These are phyloP conservation scores for Larix kaempferi DNA, from an alignment of 75 land plant genomes.

Conservation along the genomic window DNA sequence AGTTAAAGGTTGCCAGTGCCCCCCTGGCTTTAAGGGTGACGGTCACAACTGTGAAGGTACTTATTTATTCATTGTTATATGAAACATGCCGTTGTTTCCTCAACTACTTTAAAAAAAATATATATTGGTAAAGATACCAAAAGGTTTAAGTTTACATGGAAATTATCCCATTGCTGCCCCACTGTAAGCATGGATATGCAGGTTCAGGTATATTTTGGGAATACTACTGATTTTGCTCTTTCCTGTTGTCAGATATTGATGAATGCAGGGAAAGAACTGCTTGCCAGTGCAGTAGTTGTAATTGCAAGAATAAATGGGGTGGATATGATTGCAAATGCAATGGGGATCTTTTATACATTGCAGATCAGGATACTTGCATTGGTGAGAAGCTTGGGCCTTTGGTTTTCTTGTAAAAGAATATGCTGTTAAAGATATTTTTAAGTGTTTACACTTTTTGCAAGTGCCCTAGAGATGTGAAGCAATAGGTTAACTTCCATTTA, in stretches of 20 bases:
- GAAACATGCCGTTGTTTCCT: background rate
- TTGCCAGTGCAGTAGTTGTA: constrained; percentile 84
- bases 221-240: background rate
- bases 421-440: background rate
- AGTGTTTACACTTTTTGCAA: background rate
- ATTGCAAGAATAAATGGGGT: constrained; percentile 96
- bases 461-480: constrained; percentile 1
- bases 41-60: constrained; percentile 46
- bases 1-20: constrained; percentile 40
- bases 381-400: constrained; percentile 33
- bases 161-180: background rate
- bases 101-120: background rate
- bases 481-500: background rate
- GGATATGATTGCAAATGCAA: constrained; percentile 87
- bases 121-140: background rate
- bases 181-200: background rate
- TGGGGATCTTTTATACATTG: constrained; percentile 74
- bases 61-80: background rate
- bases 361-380: constrained; percentile 82
- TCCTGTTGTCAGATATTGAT: constrained; percentile 60
- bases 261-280: constrained; percentile 79
- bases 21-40: constrained; percentile 45
- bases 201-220: background rate
- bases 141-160: background rate
- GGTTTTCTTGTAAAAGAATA: background rate